Evolutionary conservation across 495 filamentous ascomycete genomes (phyloP), one percentile per base, ranked within the genome.

Genomic region (Daldinia grandis): DNA sequence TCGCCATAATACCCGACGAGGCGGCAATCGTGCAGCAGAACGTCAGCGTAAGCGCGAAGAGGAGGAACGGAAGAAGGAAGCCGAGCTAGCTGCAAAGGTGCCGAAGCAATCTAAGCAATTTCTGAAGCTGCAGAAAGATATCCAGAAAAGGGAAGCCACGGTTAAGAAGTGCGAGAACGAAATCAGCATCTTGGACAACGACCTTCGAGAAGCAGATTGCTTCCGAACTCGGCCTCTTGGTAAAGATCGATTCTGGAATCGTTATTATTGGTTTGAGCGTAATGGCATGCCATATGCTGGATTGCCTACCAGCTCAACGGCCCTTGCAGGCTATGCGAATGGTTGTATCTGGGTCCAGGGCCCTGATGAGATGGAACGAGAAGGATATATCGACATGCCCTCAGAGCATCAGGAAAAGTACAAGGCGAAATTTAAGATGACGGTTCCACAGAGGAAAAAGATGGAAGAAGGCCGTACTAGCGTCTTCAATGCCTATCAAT

Each of bases 241-340:
- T 49, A 92, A 93, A 68, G 95, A 99, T 77, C 88, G 95, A 25
- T 99, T 97, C 83, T 97, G 93, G 88, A 99, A 98, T 76, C 92
- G 94, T 21, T 99, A 98, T 76, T 98, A 94, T 84, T 99, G 95
- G 95, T 97, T 98, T 76, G 95, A 99, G 80, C 91, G 94, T 38
- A 99, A 98, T 75, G 95, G 94, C 28, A 98, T 98, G 95, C 96
- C 95, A 1, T 97, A 93, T 76, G 93, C 84, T 51, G 96, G 96
- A 2, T 82, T 97, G 64, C 95, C 94, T 0, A 84, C 87, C 67
- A 95, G 93, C 80, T 98, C 94, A 5, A 98, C 94, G 4, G 90
- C 93, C 1, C 84, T 89, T 40, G 93, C 94, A 19, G 87, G 86
- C 10, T 99, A 98, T 74, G 94, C 96, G 10, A 99, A 98, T 76